Base-by-base conservation (phyloP, 768 basidiomycete genomes). In the Leccinum longicurvipes region DNA sequence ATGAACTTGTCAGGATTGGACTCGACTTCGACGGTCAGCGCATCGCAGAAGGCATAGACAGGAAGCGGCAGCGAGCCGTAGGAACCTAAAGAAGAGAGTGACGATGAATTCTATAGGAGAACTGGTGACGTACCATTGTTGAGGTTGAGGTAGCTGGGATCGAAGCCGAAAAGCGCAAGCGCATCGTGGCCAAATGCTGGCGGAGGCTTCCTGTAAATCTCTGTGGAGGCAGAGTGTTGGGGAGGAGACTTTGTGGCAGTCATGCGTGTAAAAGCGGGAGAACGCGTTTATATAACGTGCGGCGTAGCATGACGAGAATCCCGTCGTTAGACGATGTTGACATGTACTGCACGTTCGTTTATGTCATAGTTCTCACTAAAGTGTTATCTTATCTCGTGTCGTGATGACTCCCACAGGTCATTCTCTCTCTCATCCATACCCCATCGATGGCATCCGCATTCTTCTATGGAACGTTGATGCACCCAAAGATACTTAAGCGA, bases 381-480 rank as follows among this genome's bases (percentile, higher is more conserved):
- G 17, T 39, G 17, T 39, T 39, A 39, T 59, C 59, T 51, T 50
- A 29, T 42, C 25, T 23, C 10, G 21, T 44, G 19, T 3, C 5
- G 9, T 15, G 23, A 24, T 19, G 17, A 28, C 10, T 47, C 27
- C 29, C 39, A 41, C 25, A 17, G n/a, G n/a, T 25, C 24, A 17
- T 34, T 42, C 23, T 46, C 53, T 25, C 34, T 53, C 29, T 1
- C 10, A 45, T 42, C 14, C 28, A 32, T 17, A 51, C 24, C 23
- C 19, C 47, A 27, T 17, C 53, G 17, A 75, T 76, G 73, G 45
- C 68, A 58, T 72, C 75, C 24, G 86, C 86, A 17, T 95, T 94
- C 72, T 89, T 93, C 75, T 93, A 95, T 71, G 95, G 95, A 12
- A 96, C 91, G 0, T 75, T 98, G 21, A 85, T 95, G 79, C 91